Percentiles rank a stretch among this genome's conserved stretches.
Conservation (phyloP, 495 filamentous ascomycete species). For the Haplographium delicatum region DNA sequence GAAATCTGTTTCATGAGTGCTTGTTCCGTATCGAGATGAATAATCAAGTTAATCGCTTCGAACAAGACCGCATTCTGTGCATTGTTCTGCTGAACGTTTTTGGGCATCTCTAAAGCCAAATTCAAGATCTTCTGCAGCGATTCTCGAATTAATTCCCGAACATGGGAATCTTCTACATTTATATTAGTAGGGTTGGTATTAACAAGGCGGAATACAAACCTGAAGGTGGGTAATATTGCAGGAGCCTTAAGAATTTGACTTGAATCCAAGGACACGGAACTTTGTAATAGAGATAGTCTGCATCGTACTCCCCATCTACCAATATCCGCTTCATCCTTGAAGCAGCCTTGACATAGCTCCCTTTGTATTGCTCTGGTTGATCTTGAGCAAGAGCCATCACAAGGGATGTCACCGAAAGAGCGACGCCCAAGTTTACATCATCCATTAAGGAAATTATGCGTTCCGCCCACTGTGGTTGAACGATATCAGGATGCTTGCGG, state of each 20-base stretch:
- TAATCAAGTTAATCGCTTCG: conserved; percentile 97
- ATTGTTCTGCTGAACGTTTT: conserved; percentile 99
- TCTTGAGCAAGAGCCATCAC: conserved; percentile 96
- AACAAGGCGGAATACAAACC: conserved; percentile 46
- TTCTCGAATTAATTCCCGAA: conserved; percentile 87
- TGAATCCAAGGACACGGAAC: conserved; percentile 99
- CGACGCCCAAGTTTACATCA: conserved; percentile 90
- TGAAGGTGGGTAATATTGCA: conserved; percentile 96
- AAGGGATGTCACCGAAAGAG: conserved; percentile 90
- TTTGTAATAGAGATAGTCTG: conserved; percentile 96
- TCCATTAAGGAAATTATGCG: conserved; percentile 98
- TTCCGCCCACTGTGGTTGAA: conserved; percentile 95
- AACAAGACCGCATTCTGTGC: conserved; percentile 98
- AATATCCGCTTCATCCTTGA: conserved; percentile 81
- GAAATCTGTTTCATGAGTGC: conserved; percentile 96
- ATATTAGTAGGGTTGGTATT: neutral
- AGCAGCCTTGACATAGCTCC: conserved; percentile 89
- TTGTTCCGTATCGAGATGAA: conserved; percentile 96
- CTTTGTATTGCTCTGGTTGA: conserved; percentile 87
- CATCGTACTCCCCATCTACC: conserved; percentile 78
- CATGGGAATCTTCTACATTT: conserved; percentile 75
- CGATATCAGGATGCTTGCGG: conserved; percentile 86
- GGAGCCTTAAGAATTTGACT: conserved; percentile 81
- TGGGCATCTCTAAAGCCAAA: conserved; percentile 84
- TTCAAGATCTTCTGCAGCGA: conserved; percentile 88